Percentiles rank a stretch among this genome's conserved stretches.
phyloP scores from a whole-genome alignment of 1,139 yeast genomes.

The Cylindricascospora bacillispora region DNA sequence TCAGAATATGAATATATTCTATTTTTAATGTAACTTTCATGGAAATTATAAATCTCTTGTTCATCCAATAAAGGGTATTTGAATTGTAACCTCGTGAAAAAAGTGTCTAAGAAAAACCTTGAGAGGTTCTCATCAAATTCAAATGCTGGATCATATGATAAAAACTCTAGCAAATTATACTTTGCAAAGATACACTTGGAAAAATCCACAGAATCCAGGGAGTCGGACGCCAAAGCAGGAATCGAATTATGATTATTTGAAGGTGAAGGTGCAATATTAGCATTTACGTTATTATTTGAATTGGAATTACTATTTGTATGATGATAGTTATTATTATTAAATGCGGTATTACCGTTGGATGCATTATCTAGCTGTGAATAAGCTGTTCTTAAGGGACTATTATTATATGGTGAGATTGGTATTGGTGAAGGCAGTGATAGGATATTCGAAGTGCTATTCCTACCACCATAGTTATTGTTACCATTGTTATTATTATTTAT shows the following conservation, averaged over 20 bases:
- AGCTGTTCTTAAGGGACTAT: slow-evolving; percentile 1
- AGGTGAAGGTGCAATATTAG: too few relatives aligned
- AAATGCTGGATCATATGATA: slow-evolving; percentile 33
- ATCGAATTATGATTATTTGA: slow-evolving; percentile 9
- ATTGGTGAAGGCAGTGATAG: too few relatives aligned
- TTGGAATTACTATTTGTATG: too few relatives aligned
- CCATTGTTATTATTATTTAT: neutral
- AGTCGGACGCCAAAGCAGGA: slow-evolving; percentile 21
- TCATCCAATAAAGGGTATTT: slow-evolving; percentile 40
- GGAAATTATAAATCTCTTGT: slow-evolving; percentile 34
- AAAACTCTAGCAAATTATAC: slow-evolving; percentile 31
- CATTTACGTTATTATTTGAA: too few relatives aligned
- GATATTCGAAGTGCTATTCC: too few relatives aligned
- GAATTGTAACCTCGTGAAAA: slow-evolving; percentile 38
- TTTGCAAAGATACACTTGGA: slow-evolving; percentile 31
- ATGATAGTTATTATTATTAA: slow-evolving; percentile 1
- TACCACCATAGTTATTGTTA: neutral
- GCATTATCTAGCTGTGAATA: neutral
- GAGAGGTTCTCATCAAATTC: slow-evolving; percentile 35
- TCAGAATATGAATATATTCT: slow-evolving; percentile 25
- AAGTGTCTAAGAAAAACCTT: slow-evolving; percentile 35
- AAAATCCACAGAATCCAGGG: slow-evolving; percentile 29
- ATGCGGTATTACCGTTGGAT: slow-evolving; percentile 1
- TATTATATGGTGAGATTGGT: too few relatives aligned
- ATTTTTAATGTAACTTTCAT: slow-evolving; percentile 31